A percentile compares a stretch with the other conserved stretches of the same genome.
phyloP scores from a whole-genome alignment of 441 rosid species.

The Croton setiger region DNA sequence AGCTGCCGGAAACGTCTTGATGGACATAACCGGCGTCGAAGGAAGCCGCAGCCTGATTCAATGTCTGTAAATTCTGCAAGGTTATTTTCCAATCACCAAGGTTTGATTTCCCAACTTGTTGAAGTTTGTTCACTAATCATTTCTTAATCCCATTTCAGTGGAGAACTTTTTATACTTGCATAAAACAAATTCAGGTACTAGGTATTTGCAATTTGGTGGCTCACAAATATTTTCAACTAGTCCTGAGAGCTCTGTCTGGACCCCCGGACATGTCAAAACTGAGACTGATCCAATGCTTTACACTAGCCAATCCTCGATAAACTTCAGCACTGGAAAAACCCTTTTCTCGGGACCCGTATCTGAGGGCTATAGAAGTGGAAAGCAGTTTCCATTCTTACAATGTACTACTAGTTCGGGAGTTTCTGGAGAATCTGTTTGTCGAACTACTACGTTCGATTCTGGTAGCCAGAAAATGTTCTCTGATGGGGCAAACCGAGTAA shows the following conservation, averaged over 20 bases:
- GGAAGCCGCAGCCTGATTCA: slow-evolving; percentile 63
- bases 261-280: slow-evolving; percentile 35
- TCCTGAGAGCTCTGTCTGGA: slow-evolving; percentile 38
- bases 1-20: slow-evolving; percentile 84
- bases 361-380: slow-evolving; percentile 31
- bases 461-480: slow-evolving; percentile 36
- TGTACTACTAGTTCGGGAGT: slow-evolving; percentile 24
- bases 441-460: slow-evolving; percentile 24
- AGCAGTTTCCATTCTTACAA: slow-evolving; percentile 42
- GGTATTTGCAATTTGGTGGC: slow-evolving; percentile 38
- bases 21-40: slow-evolving; percentile 70
- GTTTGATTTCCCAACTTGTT: slow-evolving; percentile 25
- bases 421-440: slow-evolving; percentile 33
- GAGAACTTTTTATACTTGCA: neutral
- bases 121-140: neutral
- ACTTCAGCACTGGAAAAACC: slow-evolving; percentile 33
- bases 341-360: slow-evolving; percentile 33
- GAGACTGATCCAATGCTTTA: slow-evolving; percentile 34
- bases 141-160: neutral
- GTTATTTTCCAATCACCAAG: slow-evolving; percentile 43
- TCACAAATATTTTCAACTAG: slow-evolving; percentile 38
- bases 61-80: slow-evolving; percentile 39
- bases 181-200: slow-evolving; percentile 35
- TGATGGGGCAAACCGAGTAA: slow-evolving; percentile 26
- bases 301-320: slow-evolving; percentile 25